Percentiles rank a stretch among this genome's conserved stretches.
These are phyloP conservation scores for Cystofilobasidium capitatum DNA, from an alignment of 768 basidiomycete species.

Conservation along the genomic window DNA sequence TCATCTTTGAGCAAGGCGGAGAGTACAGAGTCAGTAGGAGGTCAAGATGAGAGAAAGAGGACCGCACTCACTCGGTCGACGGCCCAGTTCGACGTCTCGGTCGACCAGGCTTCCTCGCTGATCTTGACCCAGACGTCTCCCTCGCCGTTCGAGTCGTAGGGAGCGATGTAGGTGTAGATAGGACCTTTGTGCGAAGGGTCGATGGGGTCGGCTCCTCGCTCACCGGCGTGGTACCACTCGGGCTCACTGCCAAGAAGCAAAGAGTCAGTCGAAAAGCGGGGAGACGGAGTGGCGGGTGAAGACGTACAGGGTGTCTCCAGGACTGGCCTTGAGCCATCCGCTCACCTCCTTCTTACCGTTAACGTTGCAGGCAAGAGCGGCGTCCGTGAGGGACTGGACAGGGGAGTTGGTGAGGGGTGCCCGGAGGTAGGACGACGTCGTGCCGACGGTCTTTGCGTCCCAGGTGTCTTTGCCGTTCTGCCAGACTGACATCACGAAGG, in stretches of 20 bases:
- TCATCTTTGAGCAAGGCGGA: constrained; percentile 14
- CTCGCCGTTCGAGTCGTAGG: constrained; percentile 12
- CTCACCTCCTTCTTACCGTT: neutral
- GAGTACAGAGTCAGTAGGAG: too few relatives aligned
- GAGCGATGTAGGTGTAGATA: constrained; percentile 21
- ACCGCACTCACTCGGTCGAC: neutral
- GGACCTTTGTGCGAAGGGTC: constrained; percentile 25
- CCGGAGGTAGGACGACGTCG: neutral
- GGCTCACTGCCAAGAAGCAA: neutral
- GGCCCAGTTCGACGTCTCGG: constrained; percentile 9
- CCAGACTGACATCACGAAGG: neutral
- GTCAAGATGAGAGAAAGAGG: neutral
- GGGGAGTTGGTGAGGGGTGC: neutral
- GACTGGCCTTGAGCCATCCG: neutral
- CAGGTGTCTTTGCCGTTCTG: neutral
- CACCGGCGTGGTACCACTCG: constrained; percentile 27
- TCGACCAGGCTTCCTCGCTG: constrained; percentile 5
- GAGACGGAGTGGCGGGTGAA: neutral
- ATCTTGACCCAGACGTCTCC: constrained; percentile 21
- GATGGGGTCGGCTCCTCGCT: constrained; percentile 20
- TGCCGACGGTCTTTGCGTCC: neutral
- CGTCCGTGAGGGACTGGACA: neutral
- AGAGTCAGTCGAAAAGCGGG: neutral
- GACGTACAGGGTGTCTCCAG: neutral
- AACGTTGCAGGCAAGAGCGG: constrained; percentile 1